These are phyloP conservation scores for Cucurbitaria berberidis DNA, from an alignment of 2,329 filamentous ascomycete genomes.

Conservation along the genomic window DNA sequence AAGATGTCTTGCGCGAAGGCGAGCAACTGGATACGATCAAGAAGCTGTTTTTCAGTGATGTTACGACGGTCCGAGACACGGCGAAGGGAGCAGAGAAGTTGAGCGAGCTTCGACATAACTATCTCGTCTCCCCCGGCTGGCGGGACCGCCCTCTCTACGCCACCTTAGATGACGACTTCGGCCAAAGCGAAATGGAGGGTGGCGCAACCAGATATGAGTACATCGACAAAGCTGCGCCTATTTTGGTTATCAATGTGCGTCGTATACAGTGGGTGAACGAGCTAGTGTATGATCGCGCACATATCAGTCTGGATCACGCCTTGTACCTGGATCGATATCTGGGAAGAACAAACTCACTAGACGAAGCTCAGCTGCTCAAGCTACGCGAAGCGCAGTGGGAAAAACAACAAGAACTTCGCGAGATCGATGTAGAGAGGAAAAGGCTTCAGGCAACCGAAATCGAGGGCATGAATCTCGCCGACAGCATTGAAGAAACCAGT, in stretches of 20 bases:
- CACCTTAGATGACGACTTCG: constrained; percentile 84
- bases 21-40: constrained; percentile 84
- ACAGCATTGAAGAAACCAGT: constrained; percentile 41
- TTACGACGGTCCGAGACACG: constrained; percentile 50
- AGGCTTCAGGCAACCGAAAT: constrained; percentile 49
- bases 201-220: constrained; percentile 40
- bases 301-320: constrained; percentile 78
- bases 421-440: constrained; percentile 57
- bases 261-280: constrained; percentile 71
- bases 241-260: constrained; percentile 89
- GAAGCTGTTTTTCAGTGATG: constrained; percentile 51
- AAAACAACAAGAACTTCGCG: constrained; percentile 68
- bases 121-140: constrained; percentile 64
- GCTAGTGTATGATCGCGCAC: constrained; percentile 59
- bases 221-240: constrained; percentile 72
- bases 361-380: constrained; percentile 59
- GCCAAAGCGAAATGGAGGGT: constrained; percentile 70
- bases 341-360: constrained; percentile 33
- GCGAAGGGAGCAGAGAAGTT: constrained; percentile 54
- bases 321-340: constrained; percentile 88
- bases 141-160: constrained; percentile 75
- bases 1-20: constrained; percentile 68
- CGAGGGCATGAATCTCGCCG: constrained; percentile 33
- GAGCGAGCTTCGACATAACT: constrained; percentile 66
- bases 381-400: constrained; percentile 75